Evolutionary conservation across 176 grass and related monocot genomes (phyloP), one percentile per base, ranked within the genome.

Genomic region (Bolboschoenus planiculmis): DNA sequence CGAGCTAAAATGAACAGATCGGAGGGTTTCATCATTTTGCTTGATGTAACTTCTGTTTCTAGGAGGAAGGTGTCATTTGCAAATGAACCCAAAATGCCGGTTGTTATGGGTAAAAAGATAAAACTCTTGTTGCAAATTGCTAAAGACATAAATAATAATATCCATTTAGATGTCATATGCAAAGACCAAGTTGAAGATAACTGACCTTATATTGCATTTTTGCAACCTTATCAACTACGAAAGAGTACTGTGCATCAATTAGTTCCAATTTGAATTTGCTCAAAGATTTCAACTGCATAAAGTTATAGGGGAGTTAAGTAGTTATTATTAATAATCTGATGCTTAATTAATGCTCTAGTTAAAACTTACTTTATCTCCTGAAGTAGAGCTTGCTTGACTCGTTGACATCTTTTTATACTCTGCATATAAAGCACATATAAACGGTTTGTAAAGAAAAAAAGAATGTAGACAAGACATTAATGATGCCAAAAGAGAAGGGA

Each of bases 141-240:
- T 61, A 67, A 36, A 46, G 13, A 23, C 42, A 50, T 10, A 75
- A 66, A 53, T 23, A 21, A 40, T 42, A 70, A 66, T 16, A 35
- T 66, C 14, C 5, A 66, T 36, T 66, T 43, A 24, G 36, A 24
- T 72, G n/a, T 26, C 10, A 65, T 61, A 76, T 7, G 58, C 61
- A 80, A 29, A 83, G 81, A 23, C 43, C 34, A 54, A 71, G 55
- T 39, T 83, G 55, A 65, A 71, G 66, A 74, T n/a, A 83, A 83
- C 71, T 75, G 75, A 99, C 96, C 87, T 93, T 99, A 50, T 91
- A 91, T 48, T 99, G 94, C 85, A 99, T 85, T 81, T 81, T 95
- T 36, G 85, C 79, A 84, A 95, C 75, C 61, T 87, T 99, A 83
- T 99, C 96, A 84, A 88, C 92, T 75, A 84, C 87, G n/a, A 95